Conservation (phyloP, 192 early-diverging fungal species). For the Entomortierella beljakovae region DNA sequence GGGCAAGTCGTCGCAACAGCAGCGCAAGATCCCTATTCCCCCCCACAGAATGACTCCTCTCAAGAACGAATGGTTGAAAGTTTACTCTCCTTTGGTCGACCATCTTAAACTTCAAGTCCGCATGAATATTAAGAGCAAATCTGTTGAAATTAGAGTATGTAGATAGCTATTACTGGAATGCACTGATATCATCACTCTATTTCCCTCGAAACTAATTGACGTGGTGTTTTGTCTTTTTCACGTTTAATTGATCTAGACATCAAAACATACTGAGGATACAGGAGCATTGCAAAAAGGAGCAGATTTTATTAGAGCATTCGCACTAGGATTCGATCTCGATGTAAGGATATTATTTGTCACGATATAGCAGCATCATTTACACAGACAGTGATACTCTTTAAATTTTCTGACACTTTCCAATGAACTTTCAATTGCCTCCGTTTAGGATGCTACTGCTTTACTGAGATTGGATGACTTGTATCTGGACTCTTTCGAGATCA, state of each 20-base stretch:
- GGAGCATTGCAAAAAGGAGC: slow-evolving; percentile 96
- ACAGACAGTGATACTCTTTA: no score
- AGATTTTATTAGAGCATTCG: slow-evolving; percentile 96
- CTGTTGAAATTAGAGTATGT: slow-evolving; percentile 87
- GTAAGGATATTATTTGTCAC: slow-evolving; percentile 39
- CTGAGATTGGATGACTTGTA: slow-evolving; percentile 97
- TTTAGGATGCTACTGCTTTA: slow-evolving; percentile 91
- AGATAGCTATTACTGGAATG: background rate
- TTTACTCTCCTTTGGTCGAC: slow-evolving; percentile 97
- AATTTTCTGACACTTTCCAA: background rate
- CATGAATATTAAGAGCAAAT: slow-evolving; percentile 91
- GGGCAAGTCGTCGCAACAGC: slow-evolving; percentile 38
- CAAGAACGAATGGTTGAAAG: slow-evolving; percentile 93
- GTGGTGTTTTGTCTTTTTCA: background rate
- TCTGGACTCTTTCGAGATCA: slow-evolving; percentile 97
- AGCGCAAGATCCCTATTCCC: slow-evolving; percentile 92
- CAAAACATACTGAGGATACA: slow-evolving; percentile 85
- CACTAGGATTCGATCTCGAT: slow-evolving; percentile 91
- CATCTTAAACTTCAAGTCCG: slow-evolving; percentile 96
- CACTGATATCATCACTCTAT: background rate
- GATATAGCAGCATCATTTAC: no score
- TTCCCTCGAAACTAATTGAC: background rate
- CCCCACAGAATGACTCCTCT: slow-evolving; percentile 92
- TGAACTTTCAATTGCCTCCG: background rate
- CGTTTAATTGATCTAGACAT: slow-evolving; percentile 61